Evolutionary conservation across 1,139 yeast genomes (phyloP), one percentile per base, ranked within the genome.

Genomic region (Candida glucosophila): DNA sequence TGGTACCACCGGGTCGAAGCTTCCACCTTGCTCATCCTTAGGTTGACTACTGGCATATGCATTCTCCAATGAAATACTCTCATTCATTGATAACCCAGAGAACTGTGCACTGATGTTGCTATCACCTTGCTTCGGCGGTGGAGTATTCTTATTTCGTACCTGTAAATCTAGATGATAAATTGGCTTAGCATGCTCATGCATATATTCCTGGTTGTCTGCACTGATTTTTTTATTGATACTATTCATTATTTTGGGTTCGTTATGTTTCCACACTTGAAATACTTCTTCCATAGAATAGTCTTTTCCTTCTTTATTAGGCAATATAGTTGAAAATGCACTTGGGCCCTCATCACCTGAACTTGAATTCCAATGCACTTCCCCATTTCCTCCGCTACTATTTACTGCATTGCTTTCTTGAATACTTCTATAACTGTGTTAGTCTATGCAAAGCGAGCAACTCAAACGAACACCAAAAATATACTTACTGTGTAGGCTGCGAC

Each of bases 241-340:
- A 7, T 33, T 41, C 41, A 52, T 45, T 36, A 49, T 59, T 40
- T 38, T 39, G 36, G 45, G 49, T 30, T 67, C 59, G 49, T 71
- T 58, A 19, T 59, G 54, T 17, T 57, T 49, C 69, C 76, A 75
- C 12, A 74, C 66, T 19, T 61, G 55, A 33, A 75, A 59, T 36
- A 75, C 66, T 35, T 75, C 74, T 18, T 66, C 63, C 47, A 73
- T 55, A 9, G 69, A 43, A 37, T 75, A 75, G 24, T 50, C 42
- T 35, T 56, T 50, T 25, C 65, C 50, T 14, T 51, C 57, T 29
- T 47, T 49, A 36, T 64, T 64, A 20, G 54, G 45, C 7, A 67
- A 66, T 25, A 63, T 58, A 26, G 53, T 42, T 10, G 22, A 16
- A 16, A 16, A 22, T 12, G 18, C 8, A 16, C 18, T 8, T 8